phyloP scores from a whole-genome alignment of 2,329 filamentous ascomycete species.

The Chaetomiaceae sp. region DNA sequence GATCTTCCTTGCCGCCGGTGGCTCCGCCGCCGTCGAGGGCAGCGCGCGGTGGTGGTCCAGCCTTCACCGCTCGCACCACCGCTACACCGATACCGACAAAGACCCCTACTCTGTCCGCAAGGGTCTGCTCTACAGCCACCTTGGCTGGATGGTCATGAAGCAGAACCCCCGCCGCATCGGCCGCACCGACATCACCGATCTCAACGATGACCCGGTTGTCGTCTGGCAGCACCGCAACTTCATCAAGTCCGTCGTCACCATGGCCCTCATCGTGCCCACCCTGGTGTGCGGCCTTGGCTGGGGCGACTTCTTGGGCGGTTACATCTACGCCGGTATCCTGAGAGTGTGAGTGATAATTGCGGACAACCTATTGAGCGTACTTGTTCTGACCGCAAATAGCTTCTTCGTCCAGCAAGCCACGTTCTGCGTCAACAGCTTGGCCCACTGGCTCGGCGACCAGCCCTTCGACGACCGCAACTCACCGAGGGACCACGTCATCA shows the following conservation, averaged over 20 bases:
- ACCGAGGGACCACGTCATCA: slow-evolving; percentile 81
- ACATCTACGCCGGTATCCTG: slow-evolving; percentile 79
- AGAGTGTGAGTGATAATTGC: slow-evolving; percentile 62
- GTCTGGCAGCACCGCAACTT: slow-evolving; percentile 86
- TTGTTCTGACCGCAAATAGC: slow-evolving; percentile 17
- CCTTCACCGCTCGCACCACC: slow-evolving; percentile 81
- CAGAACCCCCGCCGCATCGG: slow-evolving; percentile 87
- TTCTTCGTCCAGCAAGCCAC: slow-evolving; percentile 90
- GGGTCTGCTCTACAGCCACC: slow-evolving; percentile 74
- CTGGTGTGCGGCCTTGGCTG: slow-evolving; percentile 70
- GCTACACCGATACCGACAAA: slow-evolving; percentile 89
- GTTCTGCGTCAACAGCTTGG: slow-evolving; percentile 87
- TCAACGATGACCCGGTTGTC: slow-evolving; percentile 80
- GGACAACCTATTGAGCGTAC: neutral
- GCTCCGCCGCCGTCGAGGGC: slow-evolving; percentile 77
- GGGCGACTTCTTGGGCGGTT: slow-evolving; percentile 76
- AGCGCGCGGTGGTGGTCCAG: slow-evolving; percentile 87
- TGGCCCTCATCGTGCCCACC: slow-evolving; percentile 71
- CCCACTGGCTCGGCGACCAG: slow-evolving; percentile 87
- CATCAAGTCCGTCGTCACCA: slow-evolving; percentile 69
- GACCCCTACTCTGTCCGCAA: slow-evolving; percentile 89
- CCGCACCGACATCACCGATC: slow-evolving; percentile 79
- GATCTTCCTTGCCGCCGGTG: slow-evolving; percentile 75
- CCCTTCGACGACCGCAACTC: slow-evolving; percentile 91
- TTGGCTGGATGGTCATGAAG: slow-evolving; percentile 91